Percentiles rank a stretch among this genome's conserved stretches.
phyloP scores from a whole-genome alignment of 257 asterid species.

The Parsonsia alboflavescens region DNA sequence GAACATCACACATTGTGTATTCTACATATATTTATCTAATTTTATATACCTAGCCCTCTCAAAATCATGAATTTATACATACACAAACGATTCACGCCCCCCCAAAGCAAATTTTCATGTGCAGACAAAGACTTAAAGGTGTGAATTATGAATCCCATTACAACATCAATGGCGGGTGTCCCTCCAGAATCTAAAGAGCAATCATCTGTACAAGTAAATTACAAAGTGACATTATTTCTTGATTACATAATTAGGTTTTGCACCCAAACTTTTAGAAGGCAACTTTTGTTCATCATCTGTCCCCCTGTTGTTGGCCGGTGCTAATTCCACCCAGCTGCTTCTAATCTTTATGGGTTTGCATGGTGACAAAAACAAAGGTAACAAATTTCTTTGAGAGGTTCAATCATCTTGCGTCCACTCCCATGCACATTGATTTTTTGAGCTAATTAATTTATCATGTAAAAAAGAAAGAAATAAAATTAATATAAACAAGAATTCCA shows the following conservation, averaged over 20 bases:
- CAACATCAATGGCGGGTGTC: not conserved
- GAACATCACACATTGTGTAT: no score
- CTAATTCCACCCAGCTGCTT: not conserved
- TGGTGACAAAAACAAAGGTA: constrained; percentile 4
- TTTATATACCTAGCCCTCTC: no score
- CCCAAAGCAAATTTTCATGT: not conserved
- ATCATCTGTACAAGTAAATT: not conserved
- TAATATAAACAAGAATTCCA: no score
- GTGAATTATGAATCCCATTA: not conserved
- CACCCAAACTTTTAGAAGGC: constrained; percentile 11
- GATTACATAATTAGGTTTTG: not conserved
- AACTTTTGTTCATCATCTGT: not conserved
- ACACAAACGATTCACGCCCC: no score
- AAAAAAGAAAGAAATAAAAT: not conserved
- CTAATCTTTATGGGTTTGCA: not conserved
- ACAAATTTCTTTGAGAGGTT: not conserved
- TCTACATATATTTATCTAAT: no score
- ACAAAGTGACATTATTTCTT: not conserved
- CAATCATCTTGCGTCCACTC: not conserved
- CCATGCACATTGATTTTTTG: not conserved
- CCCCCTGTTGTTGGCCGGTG: not conserved
- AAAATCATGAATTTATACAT: no score
- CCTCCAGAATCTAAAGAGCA: constrained; percentile 10
- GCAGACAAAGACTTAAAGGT: not conserved
- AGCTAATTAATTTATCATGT: not conserved